phyloP scores from a whole-genome alignment of 352 stramenopile genomes.

The Phytophthora fragariaefolia region DNA sequence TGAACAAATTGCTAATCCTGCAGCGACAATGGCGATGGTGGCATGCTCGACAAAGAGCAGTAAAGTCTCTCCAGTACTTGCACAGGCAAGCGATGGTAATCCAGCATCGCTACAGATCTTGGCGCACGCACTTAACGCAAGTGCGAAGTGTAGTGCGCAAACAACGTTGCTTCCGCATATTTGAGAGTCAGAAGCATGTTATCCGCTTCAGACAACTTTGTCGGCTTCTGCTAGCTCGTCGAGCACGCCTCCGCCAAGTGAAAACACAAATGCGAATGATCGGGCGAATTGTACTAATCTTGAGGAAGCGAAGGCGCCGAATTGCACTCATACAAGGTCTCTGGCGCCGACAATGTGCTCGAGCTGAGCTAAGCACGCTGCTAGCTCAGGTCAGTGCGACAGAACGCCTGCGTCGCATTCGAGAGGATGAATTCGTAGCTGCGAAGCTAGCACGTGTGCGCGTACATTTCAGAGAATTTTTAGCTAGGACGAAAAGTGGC shows the following conservation, averaged over 20 bases:
- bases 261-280: conserved; percentile 23
- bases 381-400: conserved; percentile 1
- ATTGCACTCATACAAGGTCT: conserved; percentile 42
- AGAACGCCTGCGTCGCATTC: conserved; percentile 16
- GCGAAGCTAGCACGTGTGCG: neutral
- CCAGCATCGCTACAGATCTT: conserved; percentile 45
- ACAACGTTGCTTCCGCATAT: conserved; percentile 53
- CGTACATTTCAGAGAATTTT: conserved; percentile 24
- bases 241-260: conserved; percentile 29
- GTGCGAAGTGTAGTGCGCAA: conserved; percentile 39
- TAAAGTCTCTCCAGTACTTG: conserved; percentile 24
- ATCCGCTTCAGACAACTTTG: conserved; percentile 42
- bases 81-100: conserved; percentile 38
- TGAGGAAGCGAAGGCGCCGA: conserved; percentile 19
- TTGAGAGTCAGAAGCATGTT: conserved; percentile 45
- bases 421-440: conserved; percentile 39
- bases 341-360: conserved; percentile 35
- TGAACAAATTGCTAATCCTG: conserved; percentile 34
- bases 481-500: conserved; percentile 22
- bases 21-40: conserved; percentile 49
- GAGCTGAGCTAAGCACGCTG: conserved; percentile 9
- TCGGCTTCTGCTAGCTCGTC: conserved; percentile 34
- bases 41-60: conserved; percentile 11
- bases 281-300: conserved; percentile 30
- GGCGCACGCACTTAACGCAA: conserved; percentile 17